These are phyloP conservation scores for Sphenostylis stenocarpa DNA, from an alignment of 306 rosid species.

Conservation along the genomic window DNA sequence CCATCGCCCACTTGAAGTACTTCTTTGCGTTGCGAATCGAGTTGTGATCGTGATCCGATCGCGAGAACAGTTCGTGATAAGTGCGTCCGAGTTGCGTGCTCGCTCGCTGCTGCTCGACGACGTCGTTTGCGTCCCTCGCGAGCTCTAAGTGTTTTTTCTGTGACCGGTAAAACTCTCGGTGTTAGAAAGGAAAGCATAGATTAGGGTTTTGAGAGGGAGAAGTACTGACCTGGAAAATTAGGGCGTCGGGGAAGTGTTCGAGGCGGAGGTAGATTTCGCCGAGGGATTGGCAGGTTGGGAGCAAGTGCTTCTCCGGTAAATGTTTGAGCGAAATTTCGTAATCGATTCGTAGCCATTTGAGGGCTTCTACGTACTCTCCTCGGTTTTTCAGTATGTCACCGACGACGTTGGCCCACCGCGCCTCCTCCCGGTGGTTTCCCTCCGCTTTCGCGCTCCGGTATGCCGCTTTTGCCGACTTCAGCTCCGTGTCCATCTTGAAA, in stretches of 20 bases:
- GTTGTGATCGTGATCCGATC: constrained; percentile 59
- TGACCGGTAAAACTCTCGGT: not conserved
- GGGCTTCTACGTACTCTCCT: constrained; percentile 80
- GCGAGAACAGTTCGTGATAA: constrained; percentile 59
- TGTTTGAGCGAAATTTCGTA: constrained; percentile 58
- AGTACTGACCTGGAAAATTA: constrained; percentile 61
- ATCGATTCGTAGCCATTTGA: constrained; percentile 79
- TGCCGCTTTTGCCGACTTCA: constrained; percentile 61
- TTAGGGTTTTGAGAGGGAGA: not conserved
- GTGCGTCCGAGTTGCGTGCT: constrained; percentile 93
- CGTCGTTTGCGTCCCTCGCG: constrained; percentile 64
- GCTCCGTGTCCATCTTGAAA: constrained; percentile 47
- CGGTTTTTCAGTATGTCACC: constrained; percentile 64
- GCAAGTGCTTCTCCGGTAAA: constrained; percentile 61
- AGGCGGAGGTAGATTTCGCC: constrained; percentile 91
- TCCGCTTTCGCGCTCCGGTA: constrained; percentile 61
- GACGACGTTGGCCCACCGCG: constrained; percentile 87
- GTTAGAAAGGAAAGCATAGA: not conserved
- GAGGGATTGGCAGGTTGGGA: constrained; percentile 86
- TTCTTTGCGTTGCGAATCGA: constrained; percentile 73
- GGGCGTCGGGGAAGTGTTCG: constrained; percentile 61
- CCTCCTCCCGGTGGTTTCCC: constrained; percentile 87
- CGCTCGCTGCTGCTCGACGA: constrained; percentile 88
- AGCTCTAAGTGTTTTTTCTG: constrained; percentile 84
- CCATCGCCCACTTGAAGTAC: constrained; percentile 74